Conservation (phyloP, 2,329 filamentous ascomycete species). For the Harringtonia aguacate region DNA sequence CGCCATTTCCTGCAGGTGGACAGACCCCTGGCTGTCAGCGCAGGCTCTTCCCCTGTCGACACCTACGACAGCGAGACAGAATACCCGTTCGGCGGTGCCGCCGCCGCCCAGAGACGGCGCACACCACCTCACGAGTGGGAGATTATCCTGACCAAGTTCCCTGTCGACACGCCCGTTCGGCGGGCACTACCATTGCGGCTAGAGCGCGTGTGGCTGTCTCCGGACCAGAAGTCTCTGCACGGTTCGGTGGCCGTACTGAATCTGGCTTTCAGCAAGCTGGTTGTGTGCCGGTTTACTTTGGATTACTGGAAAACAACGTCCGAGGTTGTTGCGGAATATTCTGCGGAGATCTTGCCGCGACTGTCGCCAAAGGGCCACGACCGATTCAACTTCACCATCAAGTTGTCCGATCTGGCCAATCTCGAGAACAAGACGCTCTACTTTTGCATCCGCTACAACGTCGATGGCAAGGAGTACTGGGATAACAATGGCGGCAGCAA, state of each 20-base stretch:
- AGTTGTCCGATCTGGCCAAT: conserved; percentile 81
- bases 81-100: conserved; percentile 77
- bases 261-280: conserved; percentile 76
- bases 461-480: conserved; percentile 82
- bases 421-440: conserved; percentile 87
- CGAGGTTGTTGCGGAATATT: conserved; percentile 83
- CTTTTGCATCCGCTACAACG: conserved; percentile 80
- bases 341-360: conserved; percentile 61
- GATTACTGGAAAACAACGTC: conserved; percentile 99
- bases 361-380: conserved; percentile 58
- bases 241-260: conserved; percentile 81
- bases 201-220: conserved; percentile 77
- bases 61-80: conserved; percentile 78
- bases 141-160: conserved; percentile 76
- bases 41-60: conserved; percentile 83
- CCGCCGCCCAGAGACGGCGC: conserved; percentile 33
- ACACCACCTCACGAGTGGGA: conserved; percentile 69
- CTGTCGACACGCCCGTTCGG: conserved; percentile 52
- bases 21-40: conserved; percentile 89
- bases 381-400: conserved; percentile 89
- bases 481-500: conserved; percentile 84
- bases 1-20: conserved; percentile 93
- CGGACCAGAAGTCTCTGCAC: conserved; percentile 76
- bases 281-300: conserved; percentile 88
- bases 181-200: conserved; percentile 61